Evolutionary conservation across 495 filamentous ascomycete species (phyloP).

Genomic region (Antarctomyces pellizariae): DNA sequence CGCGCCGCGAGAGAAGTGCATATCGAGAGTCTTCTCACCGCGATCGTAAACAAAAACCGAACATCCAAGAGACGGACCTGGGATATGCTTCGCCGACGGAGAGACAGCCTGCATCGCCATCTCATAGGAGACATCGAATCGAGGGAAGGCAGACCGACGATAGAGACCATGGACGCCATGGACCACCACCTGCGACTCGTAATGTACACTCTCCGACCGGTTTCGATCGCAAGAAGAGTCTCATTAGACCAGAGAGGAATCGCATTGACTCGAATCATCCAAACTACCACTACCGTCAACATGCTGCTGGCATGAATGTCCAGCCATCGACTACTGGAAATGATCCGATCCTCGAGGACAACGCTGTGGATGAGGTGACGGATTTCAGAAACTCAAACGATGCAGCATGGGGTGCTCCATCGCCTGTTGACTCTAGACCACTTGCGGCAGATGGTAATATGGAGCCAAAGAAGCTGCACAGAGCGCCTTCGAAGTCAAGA

Average conservation of each 20-base stretch:
- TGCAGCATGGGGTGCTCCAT: no score
- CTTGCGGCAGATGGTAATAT: no score
- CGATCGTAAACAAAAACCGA: conserved; percentile 30
- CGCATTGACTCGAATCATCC: conserved; percentile 64
- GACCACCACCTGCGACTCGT: conserved; percentile 2
- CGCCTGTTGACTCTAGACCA: conserved; percentile 6
- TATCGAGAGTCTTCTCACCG: conserved; percentile 49
- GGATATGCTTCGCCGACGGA: conserved; percentile 12
- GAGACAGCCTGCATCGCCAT: conserved; percentile 6
- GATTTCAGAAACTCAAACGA: conserved; percentile 9
- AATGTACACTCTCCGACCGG: conserved; percentile 13
- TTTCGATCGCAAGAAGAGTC: conserved; percentile 48
- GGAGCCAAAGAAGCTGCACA: conserved; percentile 20
- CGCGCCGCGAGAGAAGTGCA: conserved; percentile 29
- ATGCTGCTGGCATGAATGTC: conserved; percentile 72
- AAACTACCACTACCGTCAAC: conserved; percentile 83
- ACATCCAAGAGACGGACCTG: conserved; percentile 45
- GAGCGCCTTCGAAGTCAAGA: conserved; percentile 14
- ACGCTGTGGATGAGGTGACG: conserved; percentile 8
- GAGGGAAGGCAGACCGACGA: no score
- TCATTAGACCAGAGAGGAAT: conserved; percentile 73
- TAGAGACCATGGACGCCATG: conserved; percentile 14
- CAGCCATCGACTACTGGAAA: conserved; percentile 78
- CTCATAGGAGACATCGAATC: conserved; percentile 9
- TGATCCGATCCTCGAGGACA: conserved; percentile 52